Evolutionary conservation across 2,329 filamentous ascomycete species (phyloP), one percentile per base, ranked within the genome.

Genomic region (Alternaria sp.): DNA sequence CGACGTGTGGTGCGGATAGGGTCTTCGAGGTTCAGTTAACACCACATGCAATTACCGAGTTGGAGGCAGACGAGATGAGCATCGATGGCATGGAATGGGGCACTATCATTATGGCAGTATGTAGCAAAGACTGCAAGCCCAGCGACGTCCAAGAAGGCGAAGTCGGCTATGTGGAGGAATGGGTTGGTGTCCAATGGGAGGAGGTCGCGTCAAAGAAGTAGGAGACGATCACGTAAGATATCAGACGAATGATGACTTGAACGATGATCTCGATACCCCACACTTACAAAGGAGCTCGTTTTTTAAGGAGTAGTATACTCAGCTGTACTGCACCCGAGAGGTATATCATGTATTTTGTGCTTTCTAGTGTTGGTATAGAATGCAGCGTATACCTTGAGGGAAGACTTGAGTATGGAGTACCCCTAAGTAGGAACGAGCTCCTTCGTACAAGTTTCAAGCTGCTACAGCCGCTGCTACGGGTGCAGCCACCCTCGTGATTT

Each of bases 101-200:
- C 0, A 98, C 93, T 0, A 86, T 99, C 9, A 88, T 99, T 59
- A 83, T 98, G 38, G 93, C 89, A 0, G 93, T 96, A 8, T 99
- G 95, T 78, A 87, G 86, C 66, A 87, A 81, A 74, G 92, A 98
- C 77, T 98, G 95, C 76, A 84, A 85, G 71, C 87, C 88, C 16
- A 78, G 78, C 6, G 85, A 86, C 0, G 84, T 88, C 7, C 78
- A 80, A 12, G 82, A 85, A 36, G 91, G 89, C 0, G 85, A 89
- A 72, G 86, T 89, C 0, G 92, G 90, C 2, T 98, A 96, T 80
- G 73, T 93, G 18, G 95, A 98, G 82, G 95, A 99, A 80, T 99
- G 95, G 94, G 89, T 87, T n/a, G 95, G 94, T 7, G 95, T 98
- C 66, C 95, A 99, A 80, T 99, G 94, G 95, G 95, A 99, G 80